Evolutionary conservation across 495 filamentous ascomycete species (phyloP).

Genomic region (Hypomontagnella monticulosa): DNA sequence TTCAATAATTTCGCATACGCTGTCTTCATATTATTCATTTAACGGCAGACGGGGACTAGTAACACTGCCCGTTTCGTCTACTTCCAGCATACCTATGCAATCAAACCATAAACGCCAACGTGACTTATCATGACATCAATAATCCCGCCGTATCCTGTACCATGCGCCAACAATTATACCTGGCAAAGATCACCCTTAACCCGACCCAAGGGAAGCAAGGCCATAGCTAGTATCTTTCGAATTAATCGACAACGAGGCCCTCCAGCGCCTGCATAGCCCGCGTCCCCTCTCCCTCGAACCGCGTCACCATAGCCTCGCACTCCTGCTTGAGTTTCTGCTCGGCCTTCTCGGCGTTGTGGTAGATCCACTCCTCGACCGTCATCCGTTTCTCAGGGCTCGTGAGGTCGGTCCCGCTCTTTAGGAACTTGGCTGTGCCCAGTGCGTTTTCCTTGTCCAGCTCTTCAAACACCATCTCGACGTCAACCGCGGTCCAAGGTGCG

Average conservation of each 20-base stretch:
- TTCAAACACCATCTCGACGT: conserved; percentile 72
- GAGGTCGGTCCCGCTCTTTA: conserved; percentile 64
- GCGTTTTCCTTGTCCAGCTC: conserved; percentile 66
- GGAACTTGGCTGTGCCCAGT: conserved; percentile 48
- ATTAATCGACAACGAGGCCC: conserved; percentile 65
- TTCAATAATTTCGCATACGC: neutral
- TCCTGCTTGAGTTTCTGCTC: conserved; percentile 80
- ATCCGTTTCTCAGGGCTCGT: conserved; percentile 83
- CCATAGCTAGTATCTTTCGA: neutral
- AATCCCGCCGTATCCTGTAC: conserved; percentile 3
- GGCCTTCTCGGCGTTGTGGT: conserved; percentile 77
- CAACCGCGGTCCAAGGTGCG: conserved; percentile 75
- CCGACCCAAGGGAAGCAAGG: neutral
- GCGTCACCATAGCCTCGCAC: conserved; percentile 80
- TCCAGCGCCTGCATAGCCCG: conserved; percentile 80
- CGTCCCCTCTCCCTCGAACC: conserved; percentile 84
- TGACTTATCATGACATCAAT: conserved; percentile 14
- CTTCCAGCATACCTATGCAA: neutral
- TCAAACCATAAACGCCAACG: conserved; percentile 18
- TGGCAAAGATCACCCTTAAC: conserved; percentile 7
- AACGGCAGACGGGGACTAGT: neutral
- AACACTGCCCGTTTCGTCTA: conserved; percentile 4
- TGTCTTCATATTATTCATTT: conserved; percentile 23
- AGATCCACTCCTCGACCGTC: conserved; percentile 93
- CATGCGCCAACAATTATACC: conserved; percentile 7